phyloP scores from a whole-genome alignment of 177 flowering plant species.

The Vitis hybrid region DNA sequence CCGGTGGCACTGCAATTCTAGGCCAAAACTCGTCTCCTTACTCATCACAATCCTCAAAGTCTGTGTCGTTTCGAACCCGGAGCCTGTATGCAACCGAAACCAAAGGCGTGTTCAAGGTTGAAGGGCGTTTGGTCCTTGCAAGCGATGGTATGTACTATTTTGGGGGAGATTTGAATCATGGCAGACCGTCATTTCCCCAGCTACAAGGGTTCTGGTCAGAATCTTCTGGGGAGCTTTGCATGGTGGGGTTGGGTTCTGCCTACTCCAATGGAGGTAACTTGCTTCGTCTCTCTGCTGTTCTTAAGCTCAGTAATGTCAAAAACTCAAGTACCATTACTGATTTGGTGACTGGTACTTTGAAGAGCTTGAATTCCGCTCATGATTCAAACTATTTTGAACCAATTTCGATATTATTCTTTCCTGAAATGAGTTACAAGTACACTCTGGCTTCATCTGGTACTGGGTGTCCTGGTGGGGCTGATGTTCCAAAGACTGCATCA shows the following conservation, averaged over 20 bases:
- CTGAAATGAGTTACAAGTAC: conserved; percentile 35
- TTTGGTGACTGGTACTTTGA: conserved; percentile 48
- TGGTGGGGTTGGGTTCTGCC: conserved; percentile 43
- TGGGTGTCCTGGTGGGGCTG: conserved; percentile 11
- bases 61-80: not conserved
- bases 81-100: conserved; percentile 11
- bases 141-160: too few relatives aligned
- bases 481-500: conserved; percentile 9
- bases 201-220: conserved; percentile 61
- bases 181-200: too few relatives aligned
- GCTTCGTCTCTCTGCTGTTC: conserved; percentile 31
- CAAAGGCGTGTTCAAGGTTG: conserved; percentile 22
- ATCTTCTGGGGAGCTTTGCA: conserved; percentile 46
- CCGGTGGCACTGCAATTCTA: conserved; percentile 24
- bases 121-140: conserved; percentile 10
- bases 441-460: conserved; percentile 17
- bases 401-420: conserved; percentile 35
- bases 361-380: conserved; percentile 31
- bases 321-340: conserved; percentile 33
- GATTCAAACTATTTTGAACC: conserved; percentile 34
- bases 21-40: conserved; percentile 1
- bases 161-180: too few relatives aligned
- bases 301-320: conserved; percentile 41
- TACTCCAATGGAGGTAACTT: conserved; percentile 24
- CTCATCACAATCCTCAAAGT: conserved; percentile 2